Evolutionary conservation across 2,329 filamentous ascomycete species (phyloP).

Genomic region (Trichoderma sp.): DNA sequence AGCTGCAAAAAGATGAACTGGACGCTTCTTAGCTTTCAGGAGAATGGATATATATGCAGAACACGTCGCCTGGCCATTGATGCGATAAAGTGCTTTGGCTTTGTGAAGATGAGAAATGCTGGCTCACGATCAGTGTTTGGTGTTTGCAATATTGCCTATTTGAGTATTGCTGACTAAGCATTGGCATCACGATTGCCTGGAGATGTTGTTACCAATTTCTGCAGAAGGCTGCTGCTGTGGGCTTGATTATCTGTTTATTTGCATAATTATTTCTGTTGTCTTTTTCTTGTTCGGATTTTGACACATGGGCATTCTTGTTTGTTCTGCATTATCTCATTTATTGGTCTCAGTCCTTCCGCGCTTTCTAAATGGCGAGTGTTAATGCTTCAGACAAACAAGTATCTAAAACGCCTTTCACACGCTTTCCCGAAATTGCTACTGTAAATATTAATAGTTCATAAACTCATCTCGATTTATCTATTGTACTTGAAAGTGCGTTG

Average conservation of each 20-base stretch:
- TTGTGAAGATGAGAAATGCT: conserved; percentile 2
- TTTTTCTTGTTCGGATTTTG: not conserved
- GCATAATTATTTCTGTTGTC: not conserved
- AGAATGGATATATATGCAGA: not conserved
- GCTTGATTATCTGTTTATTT: no score
- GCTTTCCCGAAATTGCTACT: not conserved
- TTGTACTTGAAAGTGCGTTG: no score
- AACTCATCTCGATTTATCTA: not conserved
- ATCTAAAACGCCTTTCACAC: not conserved
- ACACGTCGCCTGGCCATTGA: conserved; percentile 2
- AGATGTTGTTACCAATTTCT: not conserved
- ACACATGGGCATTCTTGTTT: not conserved
- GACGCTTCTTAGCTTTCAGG: not conserved
- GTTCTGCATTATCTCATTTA: not conserved
- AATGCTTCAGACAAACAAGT: not conserved
- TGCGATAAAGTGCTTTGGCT: not conserved
- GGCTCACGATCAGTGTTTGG: not conserved
- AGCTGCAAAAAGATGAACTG: not conserved
- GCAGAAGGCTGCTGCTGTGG: no score
- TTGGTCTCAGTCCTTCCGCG: not conserved
- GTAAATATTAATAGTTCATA: not conserved
- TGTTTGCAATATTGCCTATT: not conserved
- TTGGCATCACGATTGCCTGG: no score
- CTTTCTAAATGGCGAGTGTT: not conserved
- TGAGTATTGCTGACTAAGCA: not conserved